Base-by-base conservation (phyloP, 768 basidiomycete genomes). In the Tulasnella sp. region DNA sequence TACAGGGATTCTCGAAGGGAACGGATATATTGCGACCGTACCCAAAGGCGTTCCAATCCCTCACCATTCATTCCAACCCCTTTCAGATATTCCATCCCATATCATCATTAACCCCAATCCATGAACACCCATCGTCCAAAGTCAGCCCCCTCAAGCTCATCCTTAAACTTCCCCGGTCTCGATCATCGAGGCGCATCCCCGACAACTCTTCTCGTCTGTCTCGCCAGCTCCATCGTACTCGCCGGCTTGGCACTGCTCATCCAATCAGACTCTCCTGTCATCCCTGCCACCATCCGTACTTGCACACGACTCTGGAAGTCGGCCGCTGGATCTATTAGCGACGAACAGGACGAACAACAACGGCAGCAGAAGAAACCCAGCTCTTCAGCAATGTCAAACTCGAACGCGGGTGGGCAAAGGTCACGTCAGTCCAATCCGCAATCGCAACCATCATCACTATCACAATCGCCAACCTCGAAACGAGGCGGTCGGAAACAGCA, bases 191-290 rank as follows among this genome's bases (percentile, higher is more conserved):
- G 30, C 22, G 27, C 55, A 22, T 53, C 53, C 21, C 55, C 52
- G 27, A 52, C 45, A 25, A 61, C 30, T 21, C 30, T 55, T 38
- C 30, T 61, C 31, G 25, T 57, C 19, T 56, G 34, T 34, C 46
- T 61, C 60, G 54, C 44, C 27, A 57, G 27, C 46, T 57, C 59
- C 21, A 45, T 59, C 59, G 44, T 48, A 31, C 49, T 60, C 43
- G 59, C 50, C 58, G 19, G 31, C 12, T 43, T 60, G 49, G 57
- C 54, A 27, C 42, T 51, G 49, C 49, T 42, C 46, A 49, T 62
- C 59, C 61, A 61, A 49, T 49, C 51, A 25, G 54, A 49, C 53
- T 42, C 46, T 19, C 60, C 38, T 24, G 27, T 50, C 22, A 38
- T 57, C 25, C 34, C 27, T 41, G 42, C 58, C 41, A 52, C 60